These are phyloP conservation scores for Psilocybe cubensis DNA, from an alignment of 768 basidiomycete genomes.

Conservation along the genomic window DNA sequence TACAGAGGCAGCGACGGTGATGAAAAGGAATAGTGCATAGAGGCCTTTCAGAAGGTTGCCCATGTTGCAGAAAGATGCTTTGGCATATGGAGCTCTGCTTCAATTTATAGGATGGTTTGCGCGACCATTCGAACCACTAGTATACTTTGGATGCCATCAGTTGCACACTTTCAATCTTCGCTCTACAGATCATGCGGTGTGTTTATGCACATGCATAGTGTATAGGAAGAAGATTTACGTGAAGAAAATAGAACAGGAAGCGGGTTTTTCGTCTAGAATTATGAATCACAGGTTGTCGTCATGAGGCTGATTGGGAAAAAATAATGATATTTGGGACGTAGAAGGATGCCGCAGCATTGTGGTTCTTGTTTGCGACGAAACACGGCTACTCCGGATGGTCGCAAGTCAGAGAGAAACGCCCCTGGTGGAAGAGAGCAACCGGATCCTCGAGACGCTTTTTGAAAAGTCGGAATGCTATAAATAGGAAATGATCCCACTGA, in stretches of 20 bases:
- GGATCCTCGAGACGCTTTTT: neutral
- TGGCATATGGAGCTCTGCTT: neutral
- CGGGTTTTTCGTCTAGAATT: neutral
- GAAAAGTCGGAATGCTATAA: neutral
- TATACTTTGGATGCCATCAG: neutral
- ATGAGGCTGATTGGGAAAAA: neutral
- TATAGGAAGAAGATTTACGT: conserved; percentile 5
- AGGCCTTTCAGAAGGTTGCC: conserved; percentile 18
- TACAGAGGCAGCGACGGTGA: conserved; percentile 22
- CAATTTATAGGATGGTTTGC: neutral
- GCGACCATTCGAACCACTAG: neutral
- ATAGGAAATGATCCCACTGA: neutral
- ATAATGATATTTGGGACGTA: neutral
- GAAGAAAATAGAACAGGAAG: conserved; percentile 14
- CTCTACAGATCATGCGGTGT: conserved; percentile 12
- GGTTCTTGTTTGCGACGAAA: too few species aligned
- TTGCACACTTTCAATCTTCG: neutral
- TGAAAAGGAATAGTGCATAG: neutral
- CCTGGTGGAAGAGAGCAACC: neutral
- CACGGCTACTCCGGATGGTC: neutral
- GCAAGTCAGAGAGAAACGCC: neutral
- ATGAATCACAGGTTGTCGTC: neutral
- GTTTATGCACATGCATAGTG: conserved; percentile 9
- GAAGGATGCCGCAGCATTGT: neutral
- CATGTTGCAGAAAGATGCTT: conserved; percentile 1